Percentiles rank a stretch among this genome's conserved stretches.
Conservation (phyloP, 768 basidiomycete genomes). For the Botryobasidium botryosum region DNA sequence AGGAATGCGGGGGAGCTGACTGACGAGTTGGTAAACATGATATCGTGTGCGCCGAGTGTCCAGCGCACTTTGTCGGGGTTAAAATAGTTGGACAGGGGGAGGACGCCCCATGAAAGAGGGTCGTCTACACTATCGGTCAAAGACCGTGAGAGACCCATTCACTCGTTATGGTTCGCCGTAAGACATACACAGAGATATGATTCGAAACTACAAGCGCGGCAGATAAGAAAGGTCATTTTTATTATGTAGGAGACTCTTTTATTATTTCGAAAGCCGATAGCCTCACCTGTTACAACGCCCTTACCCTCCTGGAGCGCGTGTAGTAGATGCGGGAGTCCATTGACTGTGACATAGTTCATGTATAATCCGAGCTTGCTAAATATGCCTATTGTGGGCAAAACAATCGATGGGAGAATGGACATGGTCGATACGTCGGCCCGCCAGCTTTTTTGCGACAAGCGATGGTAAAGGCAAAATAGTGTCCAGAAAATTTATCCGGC, state of each 20-base stretch:
- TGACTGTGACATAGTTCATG: constrained; percentile 46
- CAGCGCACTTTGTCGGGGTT: constrained; percentile 48
- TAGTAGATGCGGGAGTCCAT: constrained; percentile 47
- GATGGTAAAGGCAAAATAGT: no score
- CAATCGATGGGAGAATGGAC: no score
- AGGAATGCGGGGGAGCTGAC: constrained; percentile 15
- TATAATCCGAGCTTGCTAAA: constrained; percentile 52
- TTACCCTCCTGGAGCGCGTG: constrained; percentile 44
- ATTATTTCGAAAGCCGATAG: not conserved
- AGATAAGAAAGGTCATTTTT: constrained; percentile 4
- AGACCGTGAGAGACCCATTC: constrained; percentile 5
- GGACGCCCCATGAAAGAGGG: constrained; percentile 73
- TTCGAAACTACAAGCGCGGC: constrained; percentile 49
- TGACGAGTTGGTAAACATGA: constrained; percentile 89
- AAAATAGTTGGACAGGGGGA: constrained; percentile 48
- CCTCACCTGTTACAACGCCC: constrained; percentile 57
- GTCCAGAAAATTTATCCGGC: no score
- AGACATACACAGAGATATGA: constrained; percentile 75
- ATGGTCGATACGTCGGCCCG: no score
- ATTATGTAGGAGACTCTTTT: not conserved
- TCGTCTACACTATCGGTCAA: constrained; percentile 37
- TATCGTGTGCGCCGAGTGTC: constrained; percentile 83
- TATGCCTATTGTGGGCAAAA: constrained; percentile 34
- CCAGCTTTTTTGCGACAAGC: no score
- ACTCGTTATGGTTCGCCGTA: not conserved